Conservation (phyloP, 129 eudicot species). For the Flaveria robusta region DNA sequence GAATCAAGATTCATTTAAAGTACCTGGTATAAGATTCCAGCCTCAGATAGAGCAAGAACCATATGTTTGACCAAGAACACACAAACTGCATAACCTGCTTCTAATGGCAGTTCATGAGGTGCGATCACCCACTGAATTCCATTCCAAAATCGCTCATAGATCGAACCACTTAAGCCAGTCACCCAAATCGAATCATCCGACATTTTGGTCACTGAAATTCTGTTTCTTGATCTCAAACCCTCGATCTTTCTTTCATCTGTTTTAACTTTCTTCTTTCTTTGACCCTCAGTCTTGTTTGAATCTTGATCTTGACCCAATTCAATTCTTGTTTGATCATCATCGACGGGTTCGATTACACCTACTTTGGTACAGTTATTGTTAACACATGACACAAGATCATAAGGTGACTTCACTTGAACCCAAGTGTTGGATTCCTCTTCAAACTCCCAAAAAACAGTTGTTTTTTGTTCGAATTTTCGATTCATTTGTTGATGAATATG, state of each 20-base stretch:
- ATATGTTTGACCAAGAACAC: constrained; percentile 76
- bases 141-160: constrained; percentile 90
- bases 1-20: neutral
- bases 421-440: constrained; percentile 61
- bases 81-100: constrained; percentile 68
- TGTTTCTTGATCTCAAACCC: constrained; percentile 55
- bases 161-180: constrained; percentile 86
- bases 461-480: constrained; percentile 54
- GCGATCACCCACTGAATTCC: constrained; percentile 96
- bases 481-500: constrained; percentile 29
- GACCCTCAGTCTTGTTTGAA: constrained; percentile 16
- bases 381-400: constrained; percentile 67
- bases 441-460: constrained; percentile 62
- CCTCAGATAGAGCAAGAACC: constrained; percentile 81
- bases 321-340: constrained; percentile 9
- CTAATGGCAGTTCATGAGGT: constrained; percentile 78
- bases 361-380: constrained; percentile 62
- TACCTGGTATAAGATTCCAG: constrained; percentile 67
- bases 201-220: constrained; percentile 73
- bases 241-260: constrained; percentile 25
- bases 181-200: constrained; percentile 82
- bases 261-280: constrained; percentile 21
- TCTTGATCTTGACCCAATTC: constrained; percentile 24
- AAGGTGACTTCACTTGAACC: constrained; percentile 69
- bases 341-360: constrained; percentile 43